Conservation (phyloP, 257 asterid species). For the Petunia secreta region DNA sequence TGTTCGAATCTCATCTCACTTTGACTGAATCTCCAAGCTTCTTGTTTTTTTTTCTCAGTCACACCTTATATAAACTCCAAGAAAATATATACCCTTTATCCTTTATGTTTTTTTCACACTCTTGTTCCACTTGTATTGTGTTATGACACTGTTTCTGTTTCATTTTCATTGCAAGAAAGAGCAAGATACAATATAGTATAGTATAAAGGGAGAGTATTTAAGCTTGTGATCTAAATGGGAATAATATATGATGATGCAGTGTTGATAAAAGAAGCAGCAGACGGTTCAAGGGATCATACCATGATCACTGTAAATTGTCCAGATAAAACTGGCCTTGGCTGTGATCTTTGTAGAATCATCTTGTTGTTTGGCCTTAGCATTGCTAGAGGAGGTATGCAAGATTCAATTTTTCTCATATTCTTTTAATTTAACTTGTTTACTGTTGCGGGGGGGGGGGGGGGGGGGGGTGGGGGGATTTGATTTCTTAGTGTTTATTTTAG, state of each 20-base stretch:
- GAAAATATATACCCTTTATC: too few relatives aligned
- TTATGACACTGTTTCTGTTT: too few relatives aligned
- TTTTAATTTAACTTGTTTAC: background rate
- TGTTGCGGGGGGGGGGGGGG: background rate
- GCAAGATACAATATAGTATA: too few relatives aligned
- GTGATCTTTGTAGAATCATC: constrained; percentile 68
- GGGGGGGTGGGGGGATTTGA: background rate
- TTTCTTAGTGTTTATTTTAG: background rate
- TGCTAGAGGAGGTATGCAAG: constrained; percentile 63
- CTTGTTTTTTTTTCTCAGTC: too few relatives aligned
- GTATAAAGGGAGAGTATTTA: too few relatives aligned
- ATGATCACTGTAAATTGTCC: constrained; percentile 75
- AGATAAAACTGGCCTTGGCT: constrained; percentile 84
- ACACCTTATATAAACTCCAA: too few relatives aligned
- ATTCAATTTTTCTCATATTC: background rate
- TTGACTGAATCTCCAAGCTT: too few relatives aligned
- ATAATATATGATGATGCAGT: constrained; percentile 69
- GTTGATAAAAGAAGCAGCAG: constrained; percentile 55
- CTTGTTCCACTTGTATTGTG: too few relatives aligned
- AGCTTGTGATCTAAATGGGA: constrained; percentile 42
- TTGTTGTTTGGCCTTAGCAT: constrained; percentile 72
- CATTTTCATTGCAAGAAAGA: too few relatives aligned
- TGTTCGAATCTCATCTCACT: too few relatives aligned
- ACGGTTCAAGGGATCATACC: constrained; percentile 48
- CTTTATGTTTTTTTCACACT: too few relatives aligned